phyloP scores from a whole-genome alignment of 1,284 basidiomycete species.

The Trametes sp. region DNA sequence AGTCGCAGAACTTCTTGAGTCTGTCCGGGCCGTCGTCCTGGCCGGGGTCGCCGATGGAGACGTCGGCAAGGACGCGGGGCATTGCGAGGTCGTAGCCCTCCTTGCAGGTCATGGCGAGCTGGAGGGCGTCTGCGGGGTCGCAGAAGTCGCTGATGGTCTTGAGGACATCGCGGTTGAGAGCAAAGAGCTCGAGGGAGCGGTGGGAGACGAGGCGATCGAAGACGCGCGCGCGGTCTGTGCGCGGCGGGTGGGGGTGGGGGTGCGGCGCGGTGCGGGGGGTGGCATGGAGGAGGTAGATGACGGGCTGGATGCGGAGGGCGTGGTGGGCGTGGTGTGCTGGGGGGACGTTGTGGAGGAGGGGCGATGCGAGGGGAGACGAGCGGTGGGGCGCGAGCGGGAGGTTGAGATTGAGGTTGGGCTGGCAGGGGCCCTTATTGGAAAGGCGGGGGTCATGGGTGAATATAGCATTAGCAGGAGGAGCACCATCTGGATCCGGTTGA shows the following conservation, averaged over 20 bases:
- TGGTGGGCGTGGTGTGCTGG: no score
- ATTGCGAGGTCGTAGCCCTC: constrained; percentile 29
- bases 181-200: constrained; percentile 23
- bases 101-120: constrained; percentile 31
- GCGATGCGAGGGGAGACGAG: constrained; percentile 9
- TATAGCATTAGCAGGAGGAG: constrained; percentile 19
- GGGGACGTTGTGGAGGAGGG: background rate
- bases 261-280: constrained; percentile 3
- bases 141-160: constrained; percentile 28
- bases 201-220: constrained; percentile 4
- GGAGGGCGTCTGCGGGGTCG: constrained; percentile 25
- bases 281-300: constrained; percentile 27
- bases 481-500: constrained; percentile 30
- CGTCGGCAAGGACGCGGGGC: constrained; percentile 33
- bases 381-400: constrained; percentile 5
- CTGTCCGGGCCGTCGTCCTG: constrained; percentile 27
- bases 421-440: constrained; percentile 18
- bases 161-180: constrained; percentile 33
- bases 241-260: constrained; percentile 1
- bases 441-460: constrained; percentile 29
- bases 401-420: constrained; percentile 18
- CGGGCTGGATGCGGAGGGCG: constrained; percentile 13
- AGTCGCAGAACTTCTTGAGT: constrained; percentile 28
- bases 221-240: constrained; percentile 11
- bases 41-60: constrained; percentile 27